Percentiles rank a stretch among this genome's conserved stretches.
Conservation (phyloP, 139 green algal genomes). For the Picochlorum sp. region DNA sequence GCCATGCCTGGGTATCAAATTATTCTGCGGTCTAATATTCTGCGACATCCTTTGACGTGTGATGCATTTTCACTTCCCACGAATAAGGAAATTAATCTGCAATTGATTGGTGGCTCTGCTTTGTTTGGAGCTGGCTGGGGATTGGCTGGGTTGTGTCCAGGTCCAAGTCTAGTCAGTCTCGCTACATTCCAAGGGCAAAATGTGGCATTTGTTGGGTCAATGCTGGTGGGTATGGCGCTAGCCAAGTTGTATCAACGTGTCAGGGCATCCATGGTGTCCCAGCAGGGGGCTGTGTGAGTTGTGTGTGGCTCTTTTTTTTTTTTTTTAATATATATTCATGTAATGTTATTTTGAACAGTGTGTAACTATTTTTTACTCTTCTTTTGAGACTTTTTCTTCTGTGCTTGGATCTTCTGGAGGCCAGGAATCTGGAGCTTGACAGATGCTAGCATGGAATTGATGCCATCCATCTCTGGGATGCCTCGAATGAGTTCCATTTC, state of each 20-base stretch:
- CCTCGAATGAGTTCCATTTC: conserved; percentile 54
- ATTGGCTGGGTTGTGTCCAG: conserved; percentile 60
- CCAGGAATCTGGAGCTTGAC: conserved; percentile 81
- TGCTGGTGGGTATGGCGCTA: not conserved
- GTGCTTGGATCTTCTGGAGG: conserved; percentile 66
- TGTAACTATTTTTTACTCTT: conserved; percentile 1
- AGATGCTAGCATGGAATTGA: conserved; percentile 66
- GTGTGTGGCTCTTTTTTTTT: not conserved
- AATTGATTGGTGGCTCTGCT: conserved; percentile 47
- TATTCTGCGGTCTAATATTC: not conserved
- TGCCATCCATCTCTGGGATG: conserved; percentile 70
- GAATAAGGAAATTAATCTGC: conserved; percentile 32
- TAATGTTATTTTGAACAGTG: too few species aligned
- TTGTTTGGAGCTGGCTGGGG: conserved; percentile 75
- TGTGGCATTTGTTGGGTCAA: not conserved
- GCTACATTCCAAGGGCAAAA: not conserved
- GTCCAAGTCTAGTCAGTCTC: conserved; percentile 45
- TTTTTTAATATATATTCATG: too few species aligned
- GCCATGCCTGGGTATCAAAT: conserved; percentile 31
- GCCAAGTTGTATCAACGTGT: not conserved
- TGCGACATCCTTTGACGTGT: not conserved
- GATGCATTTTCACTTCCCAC: conserved; percentile 35
- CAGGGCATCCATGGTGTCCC: not conserved
- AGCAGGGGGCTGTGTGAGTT: not conserved
- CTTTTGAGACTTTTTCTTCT: conserved; percentile 1